phyloP scores from a whole-genome alignment of 345 rosid genomes.

The Eutrema heterophyllum region DNA sequence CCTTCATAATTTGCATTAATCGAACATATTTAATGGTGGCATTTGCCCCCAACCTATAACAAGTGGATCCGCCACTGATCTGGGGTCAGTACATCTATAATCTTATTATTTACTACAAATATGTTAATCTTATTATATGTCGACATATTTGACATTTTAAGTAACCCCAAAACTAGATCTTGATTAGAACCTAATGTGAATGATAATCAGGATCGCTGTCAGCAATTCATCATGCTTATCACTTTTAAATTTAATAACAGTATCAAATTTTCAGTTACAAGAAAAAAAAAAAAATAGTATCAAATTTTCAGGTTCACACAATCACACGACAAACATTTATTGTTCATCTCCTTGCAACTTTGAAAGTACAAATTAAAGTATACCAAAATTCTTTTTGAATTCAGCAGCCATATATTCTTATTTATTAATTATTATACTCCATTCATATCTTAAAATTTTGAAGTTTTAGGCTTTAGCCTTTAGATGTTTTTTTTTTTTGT shows the following conservation, averaged over 20 bases:
- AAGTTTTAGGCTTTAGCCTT: no score
- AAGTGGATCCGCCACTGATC: no score
- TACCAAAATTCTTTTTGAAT: neutral
- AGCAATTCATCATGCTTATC: constrained; percentile 14
- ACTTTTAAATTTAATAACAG: neutral
- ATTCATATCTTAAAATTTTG: no score
- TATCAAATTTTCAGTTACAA: neutral
- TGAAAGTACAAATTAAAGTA: neutral
- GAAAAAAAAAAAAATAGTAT: neutral
- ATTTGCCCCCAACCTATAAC: no score
- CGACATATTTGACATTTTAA: constrained; percentile 25
- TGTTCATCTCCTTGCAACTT: neutral
- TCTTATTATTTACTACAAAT: neutral
- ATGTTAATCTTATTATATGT: neutral
- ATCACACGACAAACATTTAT: neutral
- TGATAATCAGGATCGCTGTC: constrained; percentile 7
- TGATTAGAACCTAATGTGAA: neutral
- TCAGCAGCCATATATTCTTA: neutral
- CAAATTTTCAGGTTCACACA: neutral
- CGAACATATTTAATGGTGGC: no score
- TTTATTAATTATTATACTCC: no score
- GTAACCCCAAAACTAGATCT: constrained; percentile 14
- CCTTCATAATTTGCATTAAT: no score
- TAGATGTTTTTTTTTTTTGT: no score
- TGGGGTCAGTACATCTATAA: neutral